phyloP scores from a whole-genome alignment of 208 protist genomes.

The Balamuthia mandrillaris region DNA sequence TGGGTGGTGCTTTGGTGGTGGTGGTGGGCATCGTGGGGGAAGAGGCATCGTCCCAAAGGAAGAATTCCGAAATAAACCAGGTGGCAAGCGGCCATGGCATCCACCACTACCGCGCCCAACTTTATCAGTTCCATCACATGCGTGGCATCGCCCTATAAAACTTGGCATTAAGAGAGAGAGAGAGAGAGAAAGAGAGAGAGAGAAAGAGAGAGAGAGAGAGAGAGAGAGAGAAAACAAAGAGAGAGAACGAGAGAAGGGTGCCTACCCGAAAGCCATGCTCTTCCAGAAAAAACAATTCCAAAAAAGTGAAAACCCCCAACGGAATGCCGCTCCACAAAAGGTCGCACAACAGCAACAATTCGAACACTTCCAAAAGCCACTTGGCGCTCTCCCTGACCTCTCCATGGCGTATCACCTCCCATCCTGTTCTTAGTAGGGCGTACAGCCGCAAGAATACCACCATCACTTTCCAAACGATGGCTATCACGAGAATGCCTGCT shows the following conservation, averaged over 20 bases:
- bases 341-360: background rate
- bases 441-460: background rate
- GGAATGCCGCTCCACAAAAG: slow-evolving; percentile 7
- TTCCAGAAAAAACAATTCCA: background rate
- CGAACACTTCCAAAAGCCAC: background rate
- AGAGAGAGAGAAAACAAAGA: background rate
- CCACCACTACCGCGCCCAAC: background rate
- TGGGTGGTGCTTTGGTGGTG: background rate
- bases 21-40: background rate
- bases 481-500: background rate
- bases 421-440: background rate
- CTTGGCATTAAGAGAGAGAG: no score
- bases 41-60: background rate
- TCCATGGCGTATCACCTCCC: background rate
- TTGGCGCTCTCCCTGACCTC: background rate
- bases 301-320: background rate
- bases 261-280: background rate
- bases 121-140: background rate
- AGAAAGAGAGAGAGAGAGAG: no score
- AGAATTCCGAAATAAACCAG: background rate
- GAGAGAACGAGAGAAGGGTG: background rate
- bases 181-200: background rate
- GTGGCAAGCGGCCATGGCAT: background rate
- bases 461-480: background rate
- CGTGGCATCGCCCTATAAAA: background rate